phyloP scores from a whole-genome alignment of 371 early-diverging fungal genomes.

The Lichtheimia hyalospora region DNA sequence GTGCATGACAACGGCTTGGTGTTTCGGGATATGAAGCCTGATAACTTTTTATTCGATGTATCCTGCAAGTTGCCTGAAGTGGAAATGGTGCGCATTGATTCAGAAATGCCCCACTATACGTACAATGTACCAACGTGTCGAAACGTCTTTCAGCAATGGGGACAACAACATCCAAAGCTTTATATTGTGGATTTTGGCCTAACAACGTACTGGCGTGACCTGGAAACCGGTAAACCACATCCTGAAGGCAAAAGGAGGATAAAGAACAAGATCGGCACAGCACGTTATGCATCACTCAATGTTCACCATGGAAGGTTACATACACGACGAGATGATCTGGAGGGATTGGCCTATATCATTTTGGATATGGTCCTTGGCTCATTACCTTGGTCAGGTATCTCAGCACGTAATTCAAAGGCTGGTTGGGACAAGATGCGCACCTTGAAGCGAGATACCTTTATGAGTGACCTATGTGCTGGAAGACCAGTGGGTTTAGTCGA shows the following conservation, averaged over 20 bases:
- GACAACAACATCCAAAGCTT: conserved; percentile 22
- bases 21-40: conserved; percentile 90
- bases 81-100: conserved; percentile 3
- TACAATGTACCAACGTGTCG: conserved; percentile 10
- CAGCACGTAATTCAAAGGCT: conserved; percentile 51
- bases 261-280: conserved; percentile 61
- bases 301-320: conserved; percentile 61
- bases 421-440: conserved; percentile 65
- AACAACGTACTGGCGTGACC: conserved; percentile 51
- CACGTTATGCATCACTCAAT: conserved; percentile 63
- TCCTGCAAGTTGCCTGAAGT: conserved; percentile 32
- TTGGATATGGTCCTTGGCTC: conserved; percentile 57
- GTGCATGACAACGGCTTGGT: conserved; percentile 90
- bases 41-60: conserved; percentile 88
- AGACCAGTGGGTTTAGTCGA: conserved; percentile 55
- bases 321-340: conserved; percentile 64
- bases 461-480: conserved; percentile 57
- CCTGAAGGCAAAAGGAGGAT: conserved; percentile 45
- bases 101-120: conserved; percentile 4
- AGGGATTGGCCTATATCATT: conserved; percentile 59
- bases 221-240: conserved; percentile 44
- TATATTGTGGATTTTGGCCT: conserved; percentile 61
- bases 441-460: conserved; percentile 51
- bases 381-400: conserved; percentile 66
- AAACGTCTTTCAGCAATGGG: conserved; percentile 22